phyloP scores from a whole-genome alignment of 257 asterid genomes.

The Coffea canephora region DNA sequence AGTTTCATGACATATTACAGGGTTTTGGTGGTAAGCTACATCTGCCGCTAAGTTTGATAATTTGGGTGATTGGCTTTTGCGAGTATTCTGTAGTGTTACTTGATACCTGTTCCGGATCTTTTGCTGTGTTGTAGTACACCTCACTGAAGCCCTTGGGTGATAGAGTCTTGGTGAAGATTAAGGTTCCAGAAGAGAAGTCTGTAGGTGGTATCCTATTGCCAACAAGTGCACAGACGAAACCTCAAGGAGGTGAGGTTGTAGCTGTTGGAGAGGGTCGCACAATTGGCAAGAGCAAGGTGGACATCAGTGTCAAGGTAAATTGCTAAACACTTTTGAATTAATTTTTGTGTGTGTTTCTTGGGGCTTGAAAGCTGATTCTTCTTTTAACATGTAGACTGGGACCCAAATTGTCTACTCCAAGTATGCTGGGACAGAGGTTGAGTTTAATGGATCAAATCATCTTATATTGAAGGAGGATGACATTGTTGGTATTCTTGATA shows the following conservation, averaged over 20 bases:
- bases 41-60: not conserved
- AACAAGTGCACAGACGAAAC: constrained; percentile 60
- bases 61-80: not conserved
- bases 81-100: not conserved
- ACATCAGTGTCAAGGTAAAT: constrained; percentile 66
- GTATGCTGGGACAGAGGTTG: constrained; percentile 97
- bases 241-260: constrained; percentile 89
- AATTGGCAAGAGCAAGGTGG: constrained; percentile 72
- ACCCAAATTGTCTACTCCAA: constrained; percentile 79
- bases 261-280: constrained; percentile 95
- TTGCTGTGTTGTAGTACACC: constrained; percentile 60
- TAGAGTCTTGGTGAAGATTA: constrained; percentile 80
- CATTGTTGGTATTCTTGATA: constrained; percentile 77
- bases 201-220: constrained; percentile 91
- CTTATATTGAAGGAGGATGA: constrained; percentile 94
- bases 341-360: not conserved
- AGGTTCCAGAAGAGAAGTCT: constrained; percentile 77
- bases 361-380: not conserved
- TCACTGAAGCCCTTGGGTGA: constrained; percentile 95
- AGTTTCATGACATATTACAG: too few relatives aligned
- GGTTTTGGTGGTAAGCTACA: not conserved
- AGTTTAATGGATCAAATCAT: constrained; percentile 74
- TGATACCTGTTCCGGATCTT: constrained; percentile 4
- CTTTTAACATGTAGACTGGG: constrained; percentile 52
- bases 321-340: not conserved